Base-by-base conservation (phyloP, 371 early-diverging fungal species). In the Homolaphlyctis polyrhiza region DNA sequence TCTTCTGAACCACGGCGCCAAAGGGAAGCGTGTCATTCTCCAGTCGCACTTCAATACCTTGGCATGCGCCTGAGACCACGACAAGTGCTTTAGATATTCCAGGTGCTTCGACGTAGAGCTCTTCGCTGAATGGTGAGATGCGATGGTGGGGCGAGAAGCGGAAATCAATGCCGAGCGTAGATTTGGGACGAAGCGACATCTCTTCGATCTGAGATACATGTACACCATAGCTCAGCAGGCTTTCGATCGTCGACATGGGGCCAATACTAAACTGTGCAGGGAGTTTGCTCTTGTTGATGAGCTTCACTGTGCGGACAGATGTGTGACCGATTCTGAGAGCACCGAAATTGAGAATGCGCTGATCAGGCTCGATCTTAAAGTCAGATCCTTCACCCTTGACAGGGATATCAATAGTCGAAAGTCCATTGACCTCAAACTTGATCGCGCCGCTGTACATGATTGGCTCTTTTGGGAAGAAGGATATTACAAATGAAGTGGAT, bases 21-120 rank as follows among this genome's bases (percentile, higher is more conserved):
- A 84, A 83, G 8, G 81, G 77, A 27, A 84, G 58, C 23, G 73
- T 76, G 49, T 77, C 78, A 35, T 75, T 81, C 58, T 83, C 84
- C 0, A 84, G 60, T 34, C 63, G 67, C 11, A 84, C 73, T 33
- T 81, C 84, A 30, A 77, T 79, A 8, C 84, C 84, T 67, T 80
- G 79, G 50, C 81, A 79, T 14, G 76, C 78, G 18, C 83, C 84
- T 3, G 70, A 62, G 3, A 84, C 64, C n/a, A 71, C 35, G 14
- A 71, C 70, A 23, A 84, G 65, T 23, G 74, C 74, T 45, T 62
- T 61, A 0, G 68, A 66, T 28, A 69, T 63, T 0, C 82, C 81
- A 5, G 66, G 66, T 1, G 66, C 70, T 34, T 80, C 82, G 5
- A 82, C 3, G 28, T 57, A 36, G 2, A 83, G 49, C 36, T 83